Base-by-base conservation (phyloP, 2,329 filamentous ascomycete genomes). In the Massarina eburnea region DNA sequence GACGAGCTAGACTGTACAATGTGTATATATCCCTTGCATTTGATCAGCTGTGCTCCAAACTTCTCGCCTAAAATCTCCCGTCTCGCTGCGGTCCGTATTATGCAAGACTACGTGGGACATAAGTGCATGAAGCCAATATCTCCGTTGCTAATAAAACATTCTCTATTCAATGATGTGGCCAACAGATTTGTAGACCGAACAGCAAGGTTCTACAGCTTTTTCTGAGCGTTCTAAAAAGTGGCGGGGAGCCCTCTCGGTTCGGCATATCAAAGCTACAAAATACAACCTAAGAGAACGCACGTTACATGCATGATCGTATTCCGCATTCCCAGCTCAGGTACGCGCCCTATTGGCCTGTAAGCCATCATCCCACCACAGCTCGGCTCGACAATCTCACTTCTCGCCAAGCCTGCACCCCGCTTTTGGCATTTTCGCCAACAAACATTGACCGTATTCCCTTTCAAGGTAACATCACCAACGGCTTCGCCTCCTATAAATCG, bases 11-110 rank as follows among this genome's bases (percentile, higher is more conserved):
- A 61, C 51, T 58, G 62, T 57, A 64, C 53, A 62, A 52, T 58
- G 57, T 73, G 68, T 70, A 72, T 66, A 72, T 69, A 70, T 54
- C 55, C 61, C 36, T 52, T 53, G 53, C 66, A 61, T 66, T 30
- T 30, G 5, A 30, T 30, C 27, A 30, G 27, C 27, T 30, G n/a
- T 14, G n/a, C 12, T 27, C 27, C 32, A 15, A 17, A 9, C 14
- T 41, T 33, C 9, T 14, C 8, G 18, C 26, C 26, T 12, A 41
- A 8, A 10, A 30, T 32, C 26, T n/a, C 8, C n/a, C 9, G 10
- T 19, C 20, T n/a, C 26, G 33, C 7, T 22, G 19, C 15, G 8
- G 10, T 21, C 8, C 8, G 7, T 22, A 19, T 12, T 37, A 4
- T 18, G 19, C 32, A 19, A 35, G 19, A 4, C 32, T 14, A 33